Evolutionary conservation across 257 asterid genomes (phyloP).

Genomic region (Solanum piurae): DNA sequence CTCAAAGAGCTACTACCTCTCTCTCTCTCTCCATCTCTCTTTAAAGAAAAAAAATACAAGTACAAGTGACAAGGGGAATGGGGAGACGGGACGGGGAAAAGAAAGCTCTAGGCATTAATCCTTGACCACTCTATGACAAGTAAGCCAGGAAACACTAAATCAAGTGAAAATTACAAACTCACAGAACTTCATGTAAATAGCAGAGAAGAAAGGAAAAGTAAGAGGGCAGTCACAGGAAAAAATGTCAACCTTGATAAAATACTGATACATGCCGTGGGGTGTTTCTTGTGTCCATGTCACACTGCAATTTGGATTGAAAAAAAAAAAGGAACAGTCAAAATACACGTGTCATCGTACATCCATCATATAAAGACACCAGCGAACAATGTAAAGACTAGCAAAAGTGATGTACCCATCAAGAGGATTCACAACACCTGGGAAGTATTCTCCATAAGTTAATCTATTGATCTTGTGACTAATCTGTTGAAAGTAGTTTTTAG

Average conservation of each 20-base stretch:
- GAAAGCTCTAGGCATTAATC: not conserved
- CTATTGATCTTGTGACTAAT: slow-evolving; percentile 86
- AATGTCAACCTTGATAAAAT: slow-evolving; percentile 76
- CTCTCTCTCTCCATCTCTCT: not conserved
- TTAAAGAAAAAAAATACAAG: not conserved
- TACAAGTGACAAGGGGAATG: not conserved
- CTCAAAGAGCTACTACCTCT: not conserved
- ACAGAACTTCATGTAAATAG: not conserved
- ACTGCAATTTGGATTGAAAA: slow-evolving; percentile 31
- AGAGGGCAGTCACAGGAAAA: not conserved
- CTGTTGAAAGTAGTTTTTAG: slow-evolving; percentile 29
- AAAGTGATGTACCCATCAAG: slow-evolving; percentile 68
- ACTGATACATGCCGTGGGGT: slow-evolving; percentile 85
- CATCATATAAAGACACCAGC: not conserved
- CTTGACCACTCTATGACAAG: not conserved
- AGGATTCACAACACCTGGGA: slow-evolving; percentile 94
- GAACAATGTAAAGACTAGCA: not conserved
- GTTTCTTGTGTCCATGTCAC: slow-evolving; percentile 73
- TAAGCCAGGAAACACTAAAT: not conserved
- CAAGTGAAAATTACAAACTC: not conserved
- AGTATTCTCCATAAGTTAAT: slow-evolving; percentile 79
- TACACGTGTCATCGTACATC: not conserved
- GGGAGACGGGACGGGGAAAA: not conserved
- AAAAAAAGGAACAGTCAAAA: not conserved
- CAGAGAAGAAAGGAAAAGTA: not conserved